Conservation (phyloP, 2,329 filamentous ascomycete genomes). For the Sarocladium strictum region DNA sequence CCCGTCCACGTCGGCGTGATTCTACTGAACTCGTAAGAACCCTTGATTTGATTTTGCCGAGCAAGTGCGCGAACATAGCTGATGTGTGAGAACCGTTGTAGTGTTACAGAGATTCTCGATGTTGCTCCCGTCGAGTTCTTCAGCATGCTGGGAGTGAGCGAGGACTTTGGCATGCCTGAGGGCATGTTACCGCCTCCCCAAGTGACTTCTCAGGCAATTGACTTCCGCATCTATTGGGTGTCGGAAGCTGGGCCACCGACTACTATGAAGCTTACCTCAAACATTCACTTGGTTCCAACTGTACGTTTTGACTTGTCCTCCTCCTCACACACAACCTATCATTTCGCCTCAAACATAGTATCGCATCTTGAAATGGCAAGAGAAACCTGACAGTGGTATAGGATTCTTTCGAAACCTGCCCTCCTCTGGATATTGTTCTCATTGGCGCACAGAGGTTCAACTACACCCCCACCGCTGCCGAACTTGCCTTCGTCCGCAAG, state of each 20-base stretch:
- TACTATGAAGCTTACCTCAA: constrained; percentile 18
- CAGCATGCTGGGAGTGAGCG: constrained; percentile 11
- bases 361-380: too few relatives aligned
- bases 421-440: constrained; percentile 34
- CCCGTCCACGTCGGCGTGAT: constrained; percentile 23
- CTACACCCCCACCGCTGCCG: constrained; percentile 25
- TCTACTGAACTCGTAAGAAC: constrained; percentile 21
- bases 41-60: too few relatives aligned
- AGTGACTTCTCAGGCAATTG: constrained; percentile 14
- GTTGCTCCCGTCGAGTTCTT: constrained; percentile 27
- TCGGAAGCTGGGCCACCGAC: constrained; percentile 18
- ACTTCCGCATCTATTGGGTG: constrained; percentile 29
- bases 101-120: constrained; percentile 26
- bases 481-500: constrained; percentile 31
- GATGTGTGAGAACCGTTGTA: too few relatives aligned
- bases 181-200: constrained; percentile 11
- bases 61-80: too few relatives aligned
- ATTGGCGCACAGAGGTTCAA: constrained; percentile 27
- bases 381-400: too few relatives aligned
- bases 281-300: constrained; percentile 23
- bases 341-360: too few relatives aligned
- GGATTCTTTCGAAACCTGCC: constrained; percentile 33
- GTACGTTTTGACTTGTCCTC: too few relatives aligned
- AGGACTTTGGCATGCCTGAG: constrained; percentile 16
- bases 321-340: too few relatives aligned